A percentile compares a stretch with the other conserved stretches of the same genome.
Evolutionary conservation across 257 asterid genomes (phyloP).

Genomic region (Solanum corneliomulleri): DNA sequence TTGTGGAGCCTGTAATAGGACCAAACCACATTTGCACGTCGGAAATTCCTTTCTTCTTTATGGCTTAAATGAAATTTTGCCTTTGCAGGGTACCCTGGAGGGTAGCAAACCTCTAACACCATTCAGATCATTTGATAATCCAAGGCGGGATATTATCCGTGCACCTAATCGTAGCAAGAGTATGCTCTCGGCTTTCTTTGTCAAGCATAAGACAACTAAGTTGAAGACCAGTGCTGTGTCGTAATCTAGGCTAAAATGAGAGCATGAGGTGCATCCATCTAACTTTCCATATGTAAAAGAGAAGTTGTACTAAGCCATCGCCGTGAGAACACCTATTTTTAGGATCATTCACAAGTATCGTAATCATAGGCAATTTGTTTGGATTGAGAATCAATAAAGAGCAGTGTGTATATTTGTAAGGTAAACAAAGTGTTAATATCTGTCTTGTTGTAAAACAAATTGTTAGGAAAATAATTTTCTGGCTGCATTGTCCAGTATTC

Average conservation of each 20-base stretch:
- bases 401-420: constrained; percentile 2
- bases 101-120: constrained; percentile 41
- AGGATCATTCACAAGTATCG: background rate
- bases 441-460: background rate
- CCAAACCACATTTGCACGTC: background rate
- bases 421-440: background rate
- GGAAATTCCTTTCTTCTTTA: background rate
- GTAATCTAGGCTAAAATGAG: background rate
- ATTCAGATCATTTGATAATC: constrained; percentile 41
- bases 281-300: background rate
- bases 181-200: constrained; percentile 59
- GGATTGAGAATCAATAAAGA: background rate
- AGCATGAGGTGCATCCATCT: background rate
- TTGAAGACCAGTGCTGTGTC: constrained; percentile 14
- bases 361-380: background rate
- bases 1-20: background rate
- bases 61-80: background rate
- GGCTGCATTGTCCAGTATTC: background rate
- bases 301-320: background rate
- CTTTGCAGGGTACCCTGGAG: constrained; percentile 45
- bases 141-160: constrained; percentile 15
- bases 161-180: constrained; percentile 58
- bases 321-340: background rate
- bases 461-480: background rate
- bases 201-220: constrained; percentile 51